Base-by-base conservation (phyloP, 2,329 filamentous ascomycete genomes). In the Colletotrichum gloeosporioides region DNA sequence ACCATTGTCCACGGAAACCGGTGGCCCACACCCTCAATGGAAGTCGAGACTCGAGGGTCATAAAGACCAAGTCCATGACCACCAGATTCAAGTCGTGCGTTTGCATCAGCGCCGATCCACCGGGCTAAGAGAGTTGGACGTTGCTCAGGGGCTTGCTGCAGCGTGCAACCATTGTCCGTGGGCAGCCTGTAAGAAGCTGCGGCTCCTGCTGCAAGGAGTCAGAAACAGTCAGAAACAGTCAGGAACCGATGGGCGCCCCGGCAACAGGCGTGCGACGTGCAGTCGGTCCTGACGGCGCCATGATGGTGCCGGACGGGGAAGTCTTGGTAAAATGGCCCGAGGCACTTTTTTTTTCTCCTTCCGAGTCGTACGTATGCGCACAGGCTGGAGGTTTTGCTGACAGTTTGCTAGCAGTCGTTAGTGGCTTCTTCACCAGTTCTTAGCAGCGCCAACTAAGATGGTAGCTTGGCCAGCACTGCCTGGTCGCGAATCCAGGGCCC, bases 71-170 rank as follows among this genome's bases (percentile, higher is more conserved):
- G 44, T 53, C 44, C 44, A 53, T 53, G 44, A 53, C 44, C 44
- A 22, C 44, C 44, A 53, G 44, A 22, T 53, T 25, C 12, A 70
- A 65, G 64, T 55, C 59, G 36, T 76, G 74, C 39, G 70, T 64
- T 77, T 73, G 65, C 57, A 77, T 57, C 66, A 39, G 34, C 62
- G 66, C 44, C 70, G 75, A 77, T 77, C 75, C 75, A 72, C 44
- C 44, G n/a, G 44, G 44, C 76, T 73, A 63, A 34, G 16, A 65
- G 44, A 53, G 44, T 53, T 27, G 34, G 62, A 69, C 70, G 70
- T 75, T 75, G 10, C 61, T 71, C 77, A 78, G 75, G 77, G 77
- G 77, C 75, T 71, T 75, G 75, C 75, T 77, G 69, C 76, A 76
- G 74, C 71, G 70, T 74, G 64, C 74, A 34, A 69, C 74, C 57